A percentile compares a stretch with the other conserved stretches of the same genome.
Conservation (phyloP, 2,329 filamentous ascomycete species). For the Xylariales sp. region DNA sequence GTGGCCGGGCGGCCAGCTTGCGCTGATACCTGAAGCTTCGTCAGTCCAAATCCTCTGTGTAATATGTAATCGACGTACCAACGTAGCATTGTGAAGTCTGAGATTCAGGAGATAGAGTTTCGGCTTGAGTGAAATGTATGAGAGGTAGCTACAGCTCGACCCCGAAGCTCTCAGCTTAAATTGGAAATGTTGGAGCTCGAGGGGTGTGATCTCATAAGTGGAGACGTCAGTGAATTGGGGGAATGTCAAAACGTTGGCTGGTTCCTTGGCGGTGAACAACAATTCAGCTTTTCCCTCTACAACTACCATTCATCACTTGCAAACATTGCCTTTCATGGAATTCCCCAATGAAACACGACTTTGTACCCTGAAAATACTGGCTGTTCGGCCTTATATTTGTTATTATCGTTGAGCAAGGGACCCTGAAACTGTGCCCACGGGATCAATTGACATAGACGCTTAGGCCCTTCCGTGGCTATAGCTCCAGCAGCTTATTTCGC, state of each 20-base stretch:
- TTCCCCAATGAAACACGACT: too few relatives aligned
- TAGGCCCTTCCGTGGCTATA: background rate
- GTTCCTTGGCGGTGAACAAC: too few relatives aligned
- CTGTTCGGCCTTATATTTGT: background rate
- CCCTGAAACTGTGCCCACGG: background rate
- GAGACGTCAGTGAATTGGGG: background rate
- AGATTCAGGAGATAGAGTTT: background rate
- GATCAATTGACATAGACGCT: constrained; percentile 1
- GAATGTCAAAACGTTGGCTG: background rate
- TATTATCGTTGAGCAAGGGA: background rate
- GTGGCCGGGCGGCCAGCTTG: constrained; percentile 71
- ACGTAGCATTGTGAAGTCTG: constrained; percentile 18
- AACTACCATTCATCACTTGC: too few relatives aligned
- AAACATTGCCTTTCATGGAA: too few relatives aligned
- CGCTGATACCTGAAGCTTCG: constrained; percentile 68
- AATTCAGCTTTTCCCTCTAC: too few relatives aligned
- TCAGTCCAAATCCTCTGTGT: background rate
- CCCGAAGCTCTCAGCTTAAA: background rate
- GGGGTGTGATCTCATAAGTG: constrained; percentile 5
- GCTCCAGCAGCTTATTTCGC: background rate
- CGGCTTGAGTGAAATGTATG: background rate
- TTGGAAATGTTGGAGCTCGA: background rate
- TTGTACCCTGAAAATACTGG: too few relatives aligned
- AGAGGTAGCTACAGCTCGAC: background rate
- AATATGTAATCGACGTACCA: constrained; percentile 19